Evolutionary conservation across 75 land plant species (phyloP).

Genomic region (Pinus tabuliformis): DNA sequence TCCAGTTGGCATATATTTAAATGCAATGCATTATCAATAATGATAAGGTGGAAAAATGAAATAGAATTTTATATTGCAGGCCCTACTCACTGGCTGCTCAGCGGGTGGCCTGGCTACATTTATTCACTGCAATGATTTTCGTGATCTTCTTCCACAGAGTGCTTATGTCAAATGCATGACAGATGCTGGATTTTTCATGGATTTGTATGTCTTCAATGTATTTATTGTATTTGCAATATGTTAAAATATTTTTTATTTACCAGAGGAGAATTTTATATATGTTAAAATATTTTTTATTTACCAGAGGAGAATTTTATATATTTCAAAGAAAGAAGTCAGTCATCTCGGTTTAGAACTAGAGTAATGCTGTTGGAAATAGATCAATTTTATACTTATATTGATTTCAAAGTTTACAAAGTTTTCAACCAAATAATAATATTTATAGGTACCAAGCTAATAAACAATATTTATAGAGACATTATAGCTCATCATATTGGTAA

Average conservation of each 20-base stretch:
- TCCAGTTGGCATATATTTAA: no score
- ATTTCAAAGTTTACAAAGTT: no score
- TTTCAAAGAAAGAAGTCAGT: no score
- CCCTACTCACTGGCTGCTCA: conserved; percentile 78
- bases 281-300: neutral
- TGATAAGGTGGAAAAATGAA: neutral
- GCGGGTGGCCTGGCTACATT: conserved; percentile 79
- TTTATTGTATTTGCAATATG: neutral
- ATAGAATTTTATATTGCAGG: conserved; percentile 31
- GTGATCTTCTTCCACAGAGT: conserved; percentile 30
- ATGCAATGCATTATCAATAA: neutral
- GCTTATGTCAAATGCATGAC: conserved; percentile 74
- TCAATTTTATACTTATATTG: no score
- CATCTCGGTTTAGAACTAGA: no score
- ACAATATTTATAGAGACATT: no score
- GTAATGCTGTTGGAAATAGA: no score
- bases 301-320: no score
- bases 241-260: neutral
- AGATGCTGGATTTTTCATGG: conserved; percentile 86
- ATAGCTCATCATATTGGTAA: no score
- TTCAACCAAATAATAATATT: no score
- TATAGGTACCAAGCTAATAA: no score
- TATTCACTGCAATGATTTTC: conserved; percentile 71
- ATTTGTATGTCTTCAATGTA: conserved; percentile 35
- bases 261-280: no score